phyloP scores from a whole-genome alignment of 345 rosid species.

The Corchorus capsularis region DNA sequence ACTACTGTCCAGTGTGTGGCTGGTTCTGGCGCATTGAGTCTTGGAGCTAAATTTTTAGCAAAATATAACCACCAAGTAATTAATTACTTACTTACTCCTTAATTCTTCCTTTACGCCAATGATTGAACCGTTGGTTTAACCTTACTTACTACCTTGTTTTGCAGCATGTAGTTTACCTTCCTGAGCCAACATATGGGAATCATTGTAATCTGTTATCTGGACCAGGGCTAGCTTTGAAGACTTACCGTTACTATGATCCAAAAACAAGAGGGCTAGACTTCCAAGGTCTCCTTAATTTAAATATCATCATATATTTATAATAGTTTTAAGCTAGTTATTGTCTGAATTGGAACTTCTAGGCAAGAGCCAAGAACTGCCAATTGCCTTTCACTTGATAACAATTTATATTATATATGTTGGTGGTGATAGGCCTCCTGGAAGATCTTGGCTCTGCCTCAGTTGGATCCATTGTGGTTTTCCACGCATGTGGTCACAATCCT shows the following conservation, averaged over 20 bases:
- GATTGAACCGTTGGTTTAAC: background rate
- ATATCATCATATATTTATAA: too few species aligned
- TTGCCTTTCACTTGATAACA: background rate
- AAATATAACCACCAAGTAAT: constrained; percentile 70
- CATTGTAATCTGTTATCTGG: constrained; percentile 80
- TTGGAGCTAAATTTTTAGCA: constrained; percentile 88
- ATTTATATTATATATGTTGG: background rate
- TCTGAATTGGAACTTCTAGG: background rate
- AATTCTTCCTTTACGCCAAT: constrained; percentile 14
- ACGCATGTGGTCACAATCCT: constrained; percentile 98
- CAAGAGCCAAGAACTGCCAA: background rate
- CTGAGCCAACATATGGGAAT: constrained; percentile 95
- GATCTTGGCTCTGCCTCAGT: constrained; percentile 83
- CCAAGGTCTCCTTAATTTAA: too few species aligned
- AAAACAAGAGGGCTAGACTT: constrained; percentile 83
- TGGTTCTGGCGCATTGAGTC: constrained; percentile 88
- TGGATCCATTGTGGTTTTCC: constrained; percentile 91
- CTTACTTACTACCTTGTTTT: constrained; percentile 28
- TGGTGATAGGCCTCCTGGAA: constrained; percentile 68
- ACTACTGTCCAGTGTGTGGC: constrained; percentile 89
- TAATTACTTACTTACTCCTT: constrained; percentile 10
- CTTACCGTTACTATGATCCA: constrained; percentile 88
- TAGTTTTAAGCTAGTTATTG: background rate
- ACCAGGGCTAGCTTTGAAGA: constrained; percentile 80
- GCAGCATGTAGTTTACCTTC: constrained; percentile 82